Conservation (phyloP, 1,139 yeast genomes). For the Kodamaea sp. region DNA sequence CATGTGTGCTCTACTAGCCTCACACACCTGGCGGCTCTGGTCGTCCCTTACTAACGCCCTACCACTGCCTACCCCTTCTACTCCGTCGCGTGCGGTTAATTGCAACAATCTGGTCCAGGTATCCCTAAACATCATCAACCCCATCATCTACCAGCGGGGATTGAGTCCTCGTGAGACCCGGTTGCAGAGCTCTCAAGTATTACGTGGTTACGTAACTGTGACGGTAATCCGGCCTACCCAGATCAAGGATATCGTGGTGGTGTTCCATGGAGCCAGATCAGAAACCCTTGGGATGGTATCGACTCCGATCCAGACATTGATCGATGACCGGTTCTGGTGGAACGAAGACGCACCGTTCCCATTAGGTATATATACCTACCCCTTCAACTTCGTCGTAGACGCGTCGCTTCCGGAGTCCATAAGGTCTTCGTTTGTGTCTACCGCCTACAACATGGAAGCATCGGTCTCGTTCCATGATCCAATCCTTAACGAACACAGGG, state of each 20-base stretch:
- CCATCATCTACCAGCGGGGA: conserved; percentile 4
- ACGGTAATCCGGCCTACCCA: conserved; percentile 1
- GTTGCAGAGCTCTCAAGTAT: conserved; percentile 2
- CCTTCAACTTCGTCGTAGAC: conserved; percentile 17
- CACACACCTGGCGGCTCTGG: not conserved
- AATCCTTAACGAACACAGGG: conserved; percentile 2
- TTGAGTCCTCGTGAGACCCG: conserved; percentile 1
- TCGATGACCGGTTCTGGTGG: conserved; percentile 16
- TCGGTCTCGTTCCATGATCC: not conserved
- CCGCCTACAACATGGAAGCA: conserved; percentile 13
- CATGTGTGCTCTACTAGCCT: not conserved
- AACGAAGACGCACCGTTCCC: conserved; percentile 7
- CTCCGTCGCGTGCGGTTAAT: too few relatives aligned
- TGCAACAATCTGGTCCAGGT: conserved; percentile 2
- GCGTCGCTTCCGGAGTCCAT: conserved; percentile 15
- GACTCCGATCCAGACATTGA: conserved; percentile 1
- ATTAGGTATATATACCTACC: conserved; percentile 17
- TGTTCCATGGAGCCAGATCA: not conserved
- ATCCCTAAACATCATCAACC: conserved; percentile 3
- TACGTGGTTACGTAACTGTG: conserved; percentile 2
- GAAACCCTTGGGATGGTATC: not conserved
- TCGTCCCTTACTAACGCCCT: too few relatives aligned
- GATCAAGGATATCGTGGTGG: not conserved
- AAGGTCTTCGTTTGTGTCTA: conserved; percentile 9
- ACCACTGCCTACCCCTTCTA: too few relatives aligned